Evolutionary conservation across 2,329 filamentous ascomycete genomes (phyloP), one percentile per base, ranked within the genome.

Genomic region (Elsinoe ampelina): DNA sequence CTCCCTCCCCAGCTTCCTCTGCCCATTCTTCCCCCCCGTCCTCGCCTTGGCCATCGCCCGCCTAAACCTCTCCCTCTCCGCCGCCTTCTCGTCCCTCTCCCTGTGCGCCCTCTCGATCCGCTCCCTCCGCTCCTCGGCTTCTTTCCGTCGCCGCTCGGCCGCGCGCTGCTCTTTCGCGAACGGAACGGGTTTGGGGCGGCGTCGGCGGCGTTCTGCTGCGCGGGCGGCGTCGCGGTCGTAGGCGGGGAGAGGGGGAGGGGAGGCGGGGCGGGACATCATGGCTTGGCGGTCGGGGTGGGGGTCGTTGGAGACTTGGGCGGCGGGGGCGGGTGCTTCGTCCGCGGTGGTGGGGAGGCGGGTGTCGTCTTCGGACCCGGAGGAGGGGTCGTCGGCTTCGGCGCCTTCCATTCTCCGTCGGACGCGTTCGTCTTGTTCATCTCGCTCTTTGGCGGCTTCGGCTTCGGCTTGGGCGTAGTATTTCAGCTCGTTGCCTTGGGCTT

Each of bases 401-500:
- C 12, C 41, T 22, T 13, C 41, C 41, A 30, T 30, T 30, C 26
- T 30, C 7, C 26, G 26, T 5, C 26, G 26, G 4, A 30, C 26
- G 26, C 26, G 26, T 30, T 45, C 41, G 15, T 45, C 15, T 22
- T 17, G 8, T 45, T 45, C 15, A 17, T 45, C 41, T 45, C 20
- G 3, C n/a, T 45, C 48, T 22, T 58, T 57, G 5, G 60, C 55
- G 19, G 63, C 58, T 34, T 63, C 61, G 15, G 62, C 61, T 67
- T 82, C 54, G n/a, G 55, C 36, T 22, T 41, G 41, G 4, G 45
- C 77, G 47, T 75, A 73, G 41, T 83, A 83, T 71, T 91, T 92
- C 61, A 95, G 76, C 72, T 95, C 96, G 19, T 22, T 61, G 86
- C 87, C 68, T 95, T 96, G 41, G 87, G 81, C 72, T 95, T 95